Evolutionary conservation across 2,329 filamentous ascomycete species (phyloP), one percentile per base, ranked within the genome.

Genomic region (Nigrograna mackinnonii): DNA sequence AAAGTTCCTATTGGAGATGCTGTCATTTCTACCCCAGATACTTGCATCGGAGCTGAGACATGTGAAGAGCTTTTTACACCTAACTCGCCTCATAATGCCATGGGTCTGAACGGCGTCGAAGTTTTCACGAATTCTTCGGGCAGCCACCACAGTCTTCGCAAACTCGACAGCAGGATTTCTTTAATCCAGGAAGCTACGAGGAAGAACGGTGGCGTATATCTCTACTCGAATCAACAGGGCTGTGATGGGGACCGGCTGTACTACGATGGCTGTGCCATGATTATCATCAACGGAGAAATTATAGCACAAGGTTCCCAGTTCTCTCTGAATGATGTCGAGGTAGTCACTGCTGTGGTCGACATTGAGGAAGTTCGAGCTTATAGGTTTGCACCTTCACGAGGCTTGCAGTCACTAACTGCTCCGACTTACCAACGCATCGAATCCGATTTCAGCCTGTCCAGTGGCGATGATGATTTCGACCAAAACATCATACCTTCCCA

Each of bases 71-170:
- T 57, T 5, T 62, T 64, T 40, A 63, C 57, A 0, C 55, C 58
- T 9, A 39, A 55, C 37, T 74, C 74, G 7, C 80, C 82, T 4
- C 79, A 83, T 49, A 78, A 78, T 22, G 69, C 73, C 7, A 83
- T 84, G 71, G 79, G 79, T n/a, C 72, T 90, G 2, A 77, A 84
- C 54, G 88, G 89, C 4, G 81, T 83, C 5, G 88, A 89, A 57
- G 83, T 90, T 41, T 79, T 88, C 49, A 61, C 59, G 6, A 92
- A 92, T 64, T 82, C 78, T 3, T 83, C 78, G 39, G 87, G 83
- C 5, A 83, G 77, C 11, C 88, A 92, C 62, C 82, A 83, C 56
- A 79, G 83, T 52, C 68, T 89, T 6, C 73, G 83, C 14, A 90
- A 90, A 62, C 76, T 90, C 1, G 70, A 85, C 43, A 80, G 73